These are phyloP conservation scores for Paracoccidioides brasiliensis DNA, from an alignment of 2,329 filamentous ascomycete genomes.

Conservation along the genomic window DNA sequence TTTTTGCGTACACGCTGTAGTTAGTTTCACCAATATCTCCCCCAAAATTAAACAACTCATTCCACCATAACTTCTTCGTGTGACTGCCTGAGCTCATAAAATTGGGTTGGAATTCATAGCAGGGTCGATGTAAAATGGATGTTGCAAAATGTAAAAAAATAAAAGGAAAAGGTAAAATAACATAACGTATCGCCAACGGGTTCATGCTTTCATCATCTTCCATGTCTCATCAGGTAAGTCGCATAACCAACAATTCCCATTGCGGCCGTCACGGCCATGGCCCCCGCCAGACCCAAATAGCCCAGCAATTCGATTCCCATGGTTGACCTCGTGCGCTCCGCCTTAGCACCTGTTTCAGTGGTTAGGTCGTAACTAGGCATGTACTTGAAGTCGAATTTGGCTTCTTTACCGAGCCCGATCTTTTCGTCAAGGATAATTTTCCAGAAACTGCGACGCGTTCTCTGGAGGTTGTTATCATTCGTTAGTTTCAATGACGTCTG, in stretches of 20 bases:
- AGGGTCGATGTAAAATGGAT: too few species aligned
- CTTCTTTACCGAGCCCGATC: conserved; percentile 49
- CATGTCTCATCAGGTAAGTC: neutral
- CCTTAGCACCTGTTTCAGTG: neutral
- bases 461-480: conserved; percentile 9
- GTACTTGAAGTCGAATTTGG: conserved; percentile 59
- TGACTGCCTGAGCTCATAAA: too few species aligned
- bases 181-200: neutral
- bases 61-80: too few species aligned
- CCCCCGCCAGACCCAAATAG: conserved; percentile 1
- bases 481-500: neutral
- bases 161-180: neutral
- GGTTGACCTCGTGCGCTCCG: neutral
- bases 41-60: too few species aligned
- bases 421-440: conserved; percentile 50
- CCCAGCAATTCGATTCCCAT: conserved; percentile 1
- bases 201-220: neutral
- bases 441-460: conserved; percentile 43
- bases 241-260: neutral
- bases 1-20: too few species aligned
- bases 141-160: neutral
- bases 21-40: too few species aligned
- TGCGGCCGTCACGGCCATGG: neutral
- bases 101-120: too few species aligned
- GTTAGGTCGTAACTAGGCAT: conserved; percentile 39